Evolutionary conservation across 129 eudicot genomes (phyloP).

Genomic region (Cynara cardunculus): DNA sequence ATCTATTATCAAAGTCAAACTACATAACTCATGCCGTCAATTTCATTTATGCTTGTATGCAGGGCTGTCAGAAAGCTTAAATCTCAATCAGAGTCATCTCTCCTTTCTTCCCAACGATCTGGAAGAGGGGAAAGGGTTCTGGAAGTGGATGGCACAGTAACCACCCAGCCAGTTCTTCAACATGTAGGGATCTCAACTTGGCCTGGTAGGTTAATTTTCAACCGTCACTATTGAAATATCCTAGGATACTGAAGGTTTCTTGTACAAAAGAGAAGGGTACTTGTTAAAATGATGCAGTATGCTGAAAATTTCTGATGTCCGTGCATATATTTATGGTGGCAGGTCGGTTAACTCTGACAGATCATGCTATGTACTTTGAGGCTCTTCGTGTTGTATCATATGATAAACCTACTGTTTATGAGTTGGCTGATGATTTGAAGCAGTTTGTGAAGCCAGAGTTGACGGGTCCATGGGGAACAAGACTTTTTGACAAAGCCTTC

Average conservation of each 20-base stretch:
- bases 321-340: slow-evolving; percentile 30
- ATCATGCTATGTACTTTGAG: slow-evolving; percentile 94
- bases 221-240: not conserved
- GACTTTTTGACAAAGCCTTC: slow-evolving; percentile 91
- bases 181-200: slow-evolving; percentile 88
- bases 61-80: slow-evolving; percentile 70
- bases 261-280: not conserved
- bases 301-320: not conserved
- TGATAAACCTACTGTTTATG: slow-evolving; percentile 77
- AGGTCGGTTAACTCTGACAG: slow-evolving; percentile 85
- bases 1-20: not conserved
- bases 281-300: not conserved
- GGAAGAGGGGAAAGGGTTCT: slow-evolving; percentile 65
- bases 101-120: slow-evolving; percentile 60
- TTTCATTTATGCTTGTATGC: slow-evolving; percentile 8
- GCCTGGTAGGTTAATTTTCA: slow-evolving; percentile 65
- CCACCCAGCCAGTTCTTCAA: slow-evolving; percentile 92
- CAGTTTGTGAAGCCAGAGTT: slow-evolving; percentile 91
- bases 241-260: not conserved
- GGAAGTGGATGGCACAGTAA: slow-evolving; percentile 87
- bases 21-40: not conserved
- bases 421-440: slow-evolving; percentile 73
- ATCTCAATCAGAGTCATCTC: slow-evolving; percentile 76
- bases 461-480: slow-evolving; percentile 99
- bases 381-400: slow-evolving; percentile 79